Conservation (phyloP, 2,329 filamentous ascomycete species). For the Albophoma yamanashiensis region DNA sequence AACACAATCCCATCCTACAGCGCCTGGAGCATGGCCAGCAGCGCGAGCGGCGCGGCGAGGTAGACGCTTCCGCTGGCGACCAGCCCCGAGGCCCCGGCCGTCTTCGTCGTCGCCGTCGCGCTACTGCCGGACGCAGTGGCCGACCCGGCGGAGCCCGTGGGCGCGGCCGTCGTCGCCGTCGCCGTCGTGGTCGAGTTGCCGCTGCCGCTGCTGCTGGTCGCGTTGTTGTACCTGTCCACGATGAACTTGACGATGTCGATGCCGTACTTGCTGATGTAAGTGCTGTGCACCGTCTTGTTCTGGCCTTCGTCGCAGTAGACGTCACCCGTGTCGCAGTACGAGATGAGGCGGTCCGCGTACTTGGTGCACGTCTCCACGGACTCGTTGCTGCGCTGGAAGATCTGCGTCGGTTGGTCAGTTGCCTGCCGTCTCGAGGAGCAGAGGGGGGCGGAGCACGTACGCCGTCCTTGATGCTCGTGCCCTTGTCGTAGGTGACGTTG, state of each 20-base stretch:
- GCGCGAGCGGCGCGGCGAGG: not conserved
- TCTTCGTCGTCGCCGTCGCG: not conserved
- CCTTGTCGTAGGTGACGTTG: constrained; percentile 23
- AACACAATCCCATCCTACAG: not conserved
- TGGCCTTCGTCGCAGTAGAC: constrained; percentile 26
- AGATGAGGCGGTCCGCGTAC: constrained; percentile 23
- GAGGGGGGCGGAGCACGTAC: constrained; percentile 18
- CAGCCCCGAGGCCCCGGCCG: not conserved
- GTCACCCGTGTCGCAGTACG: constrained; percentile 32
- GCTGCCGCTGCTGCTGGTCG: not conserved
- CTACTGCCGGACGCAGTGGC: not conserved
- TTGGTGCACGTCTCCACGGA: constrained; percentile 18
- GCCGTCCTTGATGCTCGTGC: constrained; percentile 24
- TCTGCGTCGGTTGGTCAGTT: constrained; percentile 10
- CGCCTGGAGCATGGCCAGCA: not conserved
- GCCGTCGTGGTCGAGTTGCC: not conserved
- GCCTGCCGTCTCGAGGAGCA: not conserved
- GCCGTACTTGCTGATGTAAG: constrained; percentile 25
- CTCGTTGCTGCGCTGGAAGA: constrained; percentile 24
- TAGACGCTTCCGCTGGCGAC: not conserved
- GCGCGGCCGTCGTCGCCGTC: not conserved
- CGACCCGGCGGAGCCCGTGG: not conserved
- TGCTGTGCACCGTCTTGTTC: constrained; percentile 17
- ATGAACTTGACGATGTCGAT: constrained; percentile 23
- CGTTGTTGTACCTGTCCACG: constrained; percentile 15